Conservation (phyloP, 2,329 filamentous ascomycete species). For the Teratosphaeria epicoccoides region DNA sequence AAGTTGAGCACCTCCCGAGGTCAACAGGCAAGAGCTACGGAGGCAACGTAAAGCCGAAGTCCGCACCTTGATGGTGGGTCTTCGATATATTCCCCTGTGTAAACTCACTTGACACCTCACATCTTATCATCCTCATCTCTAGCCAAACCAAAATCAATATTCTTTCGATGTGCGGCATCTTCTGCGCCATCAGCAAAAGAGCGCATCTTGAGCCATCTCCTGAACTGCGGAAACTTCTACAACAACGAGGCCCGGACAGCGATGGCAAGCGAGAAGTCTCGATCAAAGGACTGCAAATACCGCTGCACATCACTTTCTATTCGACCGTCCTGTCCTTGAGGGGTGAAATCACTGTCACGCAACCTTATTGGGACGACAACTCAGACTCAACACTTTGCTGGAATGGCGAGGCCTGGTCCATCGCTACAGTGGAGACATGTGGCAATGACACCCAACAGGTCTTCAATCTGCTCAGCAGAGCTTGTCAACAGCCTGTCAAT, state of each 20-base stretch:
- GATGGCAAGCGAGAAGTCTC: background rate
- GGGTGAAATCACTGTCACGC: slow-evolving; percentile 57
- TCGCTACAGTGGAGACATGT: slow-evolving; percentile 46
- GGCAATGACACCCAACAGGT: slow-evolving; percentile 72
- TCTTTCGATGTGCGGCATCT: slow-evolving; percentile 36
- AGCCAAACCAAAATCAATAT: background rate
- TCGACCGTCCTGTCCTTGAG: slow-evolving; percentile 89
- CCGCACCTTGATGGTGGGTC: background rate
- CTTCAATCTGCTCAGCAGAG: slow-evolving; percentile 45
- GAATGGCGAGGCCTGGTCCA: slow-evolving; percentile 93
- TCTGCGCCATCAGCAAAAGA: slow-evolving; percentile 21
- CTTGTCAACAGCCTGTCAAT: background rate
- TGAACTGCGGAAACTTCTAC: slow-evolving; percentile 14
- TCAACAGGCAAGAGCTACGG: background rate
- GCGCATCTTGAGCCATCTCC: slow-evolving; percentile 12
- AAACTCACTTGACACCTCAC: background rate
- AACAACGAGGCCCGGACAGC: slow-evolving; percentile 23
- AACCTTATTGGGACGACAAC: slow-evolving; percentile 55
- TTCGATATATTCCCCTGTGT: background rate
- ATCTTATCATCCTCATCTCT: background rate
- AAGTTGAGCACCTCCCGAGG: too few relatives aligned
- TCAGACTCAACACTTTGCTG: slow-evolving; percentile 67
- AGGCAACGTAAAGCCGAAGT: background rate
- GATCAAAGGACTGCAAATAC: background rate
- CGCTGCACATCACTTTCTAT: slow-evolving; percentile 48